Base-by-base conservation (phyloP, 2,329 filamentous ascomycete species). In the Fusarium devonianum region DNA sequence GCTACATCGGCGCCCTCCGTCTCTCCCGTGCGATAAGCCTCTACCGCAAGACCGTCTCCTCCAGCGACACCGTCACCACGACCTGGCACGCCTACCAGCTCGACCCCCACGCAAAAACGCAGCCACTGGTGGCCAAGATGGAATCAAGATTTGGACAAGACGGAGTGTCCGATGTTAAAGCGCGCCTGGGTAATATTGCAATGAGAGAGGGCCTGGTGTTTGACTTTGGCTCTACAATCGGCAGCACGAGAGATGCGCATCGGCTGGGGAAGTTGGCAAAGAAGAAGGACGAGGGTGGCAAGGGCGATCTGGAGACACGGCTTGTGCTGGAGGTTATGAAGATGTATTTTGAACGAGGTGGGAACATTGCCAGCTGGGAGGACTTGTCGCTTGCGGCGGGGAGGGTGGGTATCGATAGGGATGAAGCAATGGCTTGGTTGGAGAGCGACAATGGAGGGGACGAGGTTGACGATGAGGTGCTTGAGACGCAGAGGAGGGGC, bases 31-130 rank as follows among this genome's bases (percentile, higher is more conserved):
- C 88, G 54, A 93, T 96, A 53, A 69, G 76, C 7, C 70, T 81
- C 21, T 90, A 89, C 75, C 81, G 83, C 64, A 76, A 81, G 63
- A 75, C 78, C 28, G 77, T 90, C 60, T 84, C 87, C 0, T 73
- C 76, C 32, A 71, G 78, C 28, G 88, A 93, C 72, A 89, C 80
- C 14, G 92, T 95, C 74, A 80, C 78, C 35, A 83, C 89, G 11
- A 81, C 79, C 53, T 96, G 90, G 89, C 79, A 82, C 53, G 88
- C 91, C 2, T 96, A 89, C 75, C 92, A 93, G 69, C 82, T 96
- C 41, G 86, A 92, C 65, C 88, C 89, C 0, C 76, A 82, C 1
- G 80, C 87, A 16, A 59, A 63, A 28, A 75, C 78, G 5, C 64
- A 80, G 4, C 76, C 80, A 13, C 69, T 80, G 30, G 62, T 54